phyloP scores from a whole-genome alignment of 768 basidiomycete genomes.

The Omphalotus guepiniiformis region DNA sequence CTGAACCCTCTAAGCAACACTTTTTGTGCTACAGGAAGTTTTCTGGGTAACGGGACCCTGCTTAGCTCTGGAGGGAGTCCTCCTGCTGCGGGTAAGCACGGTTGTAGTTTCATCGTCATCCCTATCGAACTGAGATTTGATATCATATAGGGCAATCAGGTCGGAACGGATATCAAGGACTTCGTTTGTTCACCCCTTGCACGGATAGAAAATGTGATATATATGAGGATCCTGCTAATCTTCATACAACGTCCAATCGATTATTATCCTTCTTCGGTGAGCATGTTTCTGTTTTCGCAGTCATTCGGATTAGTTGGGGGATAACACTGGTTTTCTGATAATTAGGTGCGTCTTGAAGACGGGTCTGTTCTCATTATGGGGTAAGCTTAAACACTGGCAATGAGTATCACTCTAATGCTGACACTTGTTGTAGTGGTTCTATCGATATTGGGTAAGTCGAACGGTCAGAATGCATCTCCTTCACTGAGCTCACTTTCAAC shows the following conservation, averaged over 20 bases:
- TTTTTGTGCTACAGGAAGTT: constrained; percentile 15
- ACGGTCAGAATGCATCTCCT: too few species aligned
- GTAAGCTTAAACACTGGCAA: too few species aligned
- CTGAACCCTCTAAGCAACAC: constrained; percentile 5
- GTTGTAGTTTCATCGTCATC: background rate
- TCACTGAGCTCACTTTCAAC: too few species aligned
- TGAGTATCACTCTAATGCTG: too few species aligned
- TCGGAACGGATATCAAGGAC: constrained; percentile 2
- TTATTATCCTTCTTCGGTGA: constrained; percentile 6
- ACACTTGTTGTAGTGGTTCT: background rate
- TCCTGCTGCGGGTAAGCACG: background rate
- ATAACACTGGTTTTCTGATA: background rate
- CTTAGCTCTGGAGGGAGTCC: constrained; percentile 23
- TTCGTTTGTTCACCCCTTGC: too few species aligned
- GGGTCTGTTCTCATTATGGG: background rate
- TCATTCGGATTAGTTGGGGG: background rate
- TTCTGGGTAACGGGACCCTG: constrained; percentile 51
- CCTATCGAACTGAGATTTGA: background rate
- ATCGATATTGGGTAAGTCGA: background rate
- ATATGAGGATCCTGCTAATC: constrained; percentile 2
- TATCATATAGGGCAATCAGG: too few species aligned
- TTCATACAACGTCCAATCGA: constrained; percentile 3
- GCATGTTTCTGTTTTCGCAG: background rate
- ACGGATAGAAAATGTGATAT: background rate
- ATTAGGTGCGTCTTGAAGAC: background rate